Base-by-base conservation (phyloP, 164 flowering plant genomes). In the Kingdonia uniflora region DNA sequence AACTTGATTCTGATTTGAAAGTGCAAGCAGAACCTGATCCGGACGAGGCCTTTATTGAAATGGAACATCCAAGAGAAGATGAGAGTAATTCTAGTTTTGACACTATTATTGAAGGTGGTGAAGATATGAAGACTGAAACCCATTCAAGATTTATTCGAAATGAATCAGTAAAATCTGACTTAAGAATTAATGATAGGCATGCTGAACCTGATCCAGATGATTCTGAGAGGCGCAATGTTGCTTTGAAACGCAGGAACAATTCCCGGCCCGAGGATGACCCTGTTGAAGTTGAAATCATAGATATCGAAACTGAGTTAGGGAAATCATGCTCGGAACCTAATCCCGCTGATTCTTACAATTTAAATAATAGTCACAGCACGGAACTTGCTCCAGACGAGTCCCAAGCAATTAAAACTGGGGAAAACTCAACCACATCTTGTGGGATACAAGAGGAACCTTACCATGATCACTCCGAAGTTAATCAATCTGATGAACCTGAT, bases 401-500 rank as follows among this genome's bases (percentile, higher is more conserved):
- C 0, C 11, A 6, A 2, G 14, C 14, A 47, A 2, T 15, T 47
- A 25, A 47, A 21, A 20, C 29, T 21, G 29, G 29, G 15, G 51
- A 47, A 47, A 14, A 10, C 29, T 19, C 13, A 20, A 6, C 26
- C 6, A 20, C 21, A 12, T 6, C 19, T 11, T 20, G 19, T 15
- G n/a, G 23, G 29, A 47, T 22, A 0, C 1, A 12, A 15, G 14
- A 21, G 14, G 51, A 47, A 22, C 42, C 51, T 33, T 67, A 60
- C 62, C 69, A 67, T n/a, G 65, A 64, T 63, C 73, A 61, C 6
- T 23, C 51, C n/a, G 14, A n/a, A 12, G 1, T 23, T 11, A 21
- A 47, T 63, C 55, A 56, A 16, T 60, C 49, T 38, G 68, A 64
- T 62, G 84, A 80, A 46, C 88, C 77, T 16, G 84, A 82, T 74